phyloP scores from a whole-genome alignment of 1,284 basidiomycete species.

The Apiotrichum siamense region DNA sequence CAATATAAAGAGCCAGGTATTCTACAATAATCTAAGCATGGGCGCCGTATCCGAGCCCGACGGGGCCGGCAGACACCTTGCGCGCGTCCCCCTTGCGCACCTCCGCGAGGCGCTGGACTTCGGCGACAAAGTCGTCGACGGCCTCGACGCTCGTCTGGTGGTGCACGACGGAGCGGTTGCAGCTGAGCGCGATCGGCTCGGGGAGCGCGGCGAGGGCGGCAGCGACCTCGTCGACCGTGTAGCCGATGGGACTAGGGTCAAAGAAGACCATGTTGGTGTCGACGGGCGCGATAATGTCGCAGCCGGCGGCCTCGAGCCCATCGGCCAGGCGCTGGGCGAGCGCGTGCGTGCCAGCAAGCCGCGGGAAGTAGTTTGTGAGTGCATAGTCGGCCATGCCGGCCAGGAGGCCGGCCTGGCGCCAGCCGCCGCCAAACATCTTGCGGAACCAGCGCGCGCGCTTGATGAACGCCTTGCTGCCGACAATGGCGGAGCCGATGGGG shows the following conservation, averaged over 20 bases:
- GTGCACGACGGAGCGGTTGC: slow-evolving; percentile 68
- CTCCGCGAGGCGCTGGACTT: slow-evolving; percentile 12
- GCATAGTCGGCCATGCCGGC: slow-evolving; percentile 80
- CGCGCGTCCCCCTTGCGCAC: background rate
- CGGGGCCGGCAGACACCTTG: background rate
- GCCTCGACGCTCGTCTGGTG: slow-evolving; percentile 74
- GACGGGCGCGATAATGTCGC: slow-evolving; percentile 64
- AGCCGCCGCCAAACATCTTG: slow-evolving; percentile 91
- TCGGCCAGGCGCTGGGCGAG: slow-evolving; percentile 65
- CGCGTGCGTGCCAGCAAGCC: slow-evolving; percentile 67
- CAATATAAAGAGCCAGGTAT: too few species aligned
- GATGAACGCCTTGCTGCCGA: slow-evolving; percentile 74
- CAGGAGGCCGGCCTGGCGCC: slow-evolving; percentile 83
- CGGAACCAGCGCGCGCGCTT: slow-evolving; percentile 73
- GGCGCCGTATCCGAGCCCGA: background rate
- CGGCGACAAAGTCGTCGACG: slow-evolving; percentile 46
- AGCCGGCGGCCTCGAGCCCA: slow-evolving; percentile 70
- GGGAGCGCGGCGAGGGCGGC: slow-evolving; percentile 57
- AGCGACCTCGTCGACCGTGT: slow-evolving; percentile 60
- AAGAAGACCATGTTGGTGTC: slow-evolving; percentile 74
- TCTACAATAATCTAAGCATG: background rate
- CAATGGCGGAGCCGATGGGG: slow-evolving; percentile 76
- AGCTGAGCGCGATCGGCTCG: slow-evolving; percentile 60
- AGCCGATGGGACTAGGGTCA: slow-evolving; percentile 65
- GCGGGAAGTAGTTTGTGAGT: slow-evolving; percentile 73